phyloP scores from a whole-genome alignment of 495 filamentous ascomycete genomes.

The Platismatia glauca region DNA sequence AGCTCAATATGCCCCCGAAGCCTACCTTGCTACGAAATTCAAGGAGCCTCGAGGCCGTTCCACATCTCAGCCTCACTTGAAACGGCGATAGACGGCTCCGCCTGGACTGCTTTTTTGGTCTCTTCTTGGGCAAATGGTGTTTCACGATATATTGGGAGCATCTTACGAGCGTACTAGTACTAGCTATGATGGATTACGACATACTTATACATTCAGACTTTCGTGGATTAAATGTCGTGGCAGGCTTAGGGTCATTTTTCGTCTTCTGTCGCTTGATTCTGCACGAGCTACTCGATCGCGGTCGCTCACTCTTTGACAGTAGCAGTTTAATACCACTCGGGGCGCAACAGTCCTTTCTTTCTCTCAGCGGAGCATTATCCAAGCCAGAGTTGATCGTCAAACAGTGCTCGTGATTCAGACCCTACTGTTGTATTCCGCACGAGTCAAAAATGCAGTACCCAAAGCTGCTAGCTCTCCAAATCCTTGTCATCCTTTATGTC shows the following conservation, averaged over 20 bases:
- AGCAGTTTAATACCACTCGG: background rate
- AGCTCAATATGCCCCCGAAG: slow-evolving; percentile 1
- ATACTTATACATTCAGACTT: background rate
- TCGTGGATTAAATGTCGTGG: background rate
- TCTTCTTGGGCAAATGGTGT: background rate
- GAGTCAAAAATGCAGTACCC: background rate
- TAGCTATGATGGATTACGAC: background rate
- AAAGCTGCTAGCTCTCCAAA: background rate
- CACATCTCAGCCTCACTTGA: background rate
- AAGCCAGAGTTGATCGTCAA: background rate
- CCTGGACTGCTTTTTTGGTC: background rate
- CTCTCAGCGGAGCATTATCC: background rate
- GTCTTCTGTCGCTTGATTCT: background rate
- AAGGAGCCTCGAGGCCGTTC: slow-evolving; percentile 3
- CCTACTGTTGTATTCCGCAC: background rate
- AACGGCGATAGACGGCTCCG: background rate
- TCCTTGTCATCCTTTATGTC: background rate
- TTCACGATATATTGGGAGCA: background rate
- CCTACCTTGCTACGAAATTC: slow-evolving; percentile 2
- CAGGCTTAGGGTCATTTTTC: background rate
- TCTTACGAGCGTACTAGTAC: background rate
- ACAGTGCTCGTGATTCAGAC: background rate
- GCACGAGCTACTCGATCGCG: background rate
- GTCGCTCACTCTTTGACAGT: background rate
- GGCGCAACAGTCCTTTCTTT: background rate